Evolutionary conservation across 2,329 filamentous ascomycete genomes (phyloP).

Genomic region (Zymoseptoria pseudotritici): DNA sequence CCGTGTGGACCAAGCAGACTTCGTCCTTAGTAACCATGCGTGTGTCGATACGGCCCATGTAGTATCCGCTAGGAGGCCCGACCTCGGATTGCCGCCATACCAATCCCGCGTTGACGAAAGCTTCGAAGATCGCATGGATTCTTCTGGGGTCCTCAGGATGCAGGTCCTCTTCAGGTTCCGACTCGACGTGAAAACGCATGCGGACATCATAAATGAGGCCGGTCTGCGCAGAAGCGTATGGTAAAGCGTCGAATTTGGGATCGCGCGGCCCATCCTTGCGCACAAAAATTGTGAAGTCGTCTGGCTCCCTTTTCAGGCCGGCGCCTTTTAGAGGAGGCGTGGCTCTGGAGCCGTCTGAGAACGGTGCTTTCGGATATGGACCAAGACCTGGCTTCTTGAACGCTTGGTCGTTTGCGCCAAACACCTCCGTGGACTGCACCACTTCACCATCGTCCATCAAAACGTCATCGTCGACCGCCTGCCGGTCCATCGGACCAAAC

Average conservation of each 20-base stretch:
- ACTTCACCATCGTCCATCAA: constrained; percentile 17
- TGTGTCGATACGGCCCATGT: constrained; percentile 63
- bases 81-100: constrained; percentile 34
- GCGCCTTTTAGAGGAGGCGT: constrained; percentile 17
- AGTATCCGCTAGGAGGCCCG: constrained; percentile 44
- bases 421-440: constrained; percentile 5
- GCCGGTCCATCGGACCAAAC: neutral
- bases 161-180: constrained; percentile 55
- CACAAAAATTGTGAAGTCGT: constrained; percentile 13
- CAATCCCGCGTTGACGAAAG: constrained; percentile 73
- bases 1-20: constrained; percentile 69
- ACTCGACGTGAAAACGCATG: constrained; percentile 91
- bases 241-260: constrained; percentile 30
- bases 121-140: constrained; percentile 88
- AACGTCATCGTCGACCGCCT: constrained; percentile 7
- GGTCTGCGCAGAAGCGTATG: constrained; percentile 34
- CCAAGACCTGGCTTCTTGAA: constrained; percentile 1
- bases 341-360: constrained; percentile 3
- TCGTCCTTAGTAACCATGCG: constrained; percentile 72
- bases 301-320: constrained; percentile 15
- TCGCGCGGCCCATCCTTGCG: constrained; percentile 22
- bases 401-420: neutral
- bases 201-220: constrained; percentile 70
- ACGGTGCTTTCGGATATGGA: neutral
- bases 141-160: constrained; percentile 91